phyloP scores from a whole-genome alignment of 176 grass and related monocot genomes.

The Leersia perrieri region DNA sequence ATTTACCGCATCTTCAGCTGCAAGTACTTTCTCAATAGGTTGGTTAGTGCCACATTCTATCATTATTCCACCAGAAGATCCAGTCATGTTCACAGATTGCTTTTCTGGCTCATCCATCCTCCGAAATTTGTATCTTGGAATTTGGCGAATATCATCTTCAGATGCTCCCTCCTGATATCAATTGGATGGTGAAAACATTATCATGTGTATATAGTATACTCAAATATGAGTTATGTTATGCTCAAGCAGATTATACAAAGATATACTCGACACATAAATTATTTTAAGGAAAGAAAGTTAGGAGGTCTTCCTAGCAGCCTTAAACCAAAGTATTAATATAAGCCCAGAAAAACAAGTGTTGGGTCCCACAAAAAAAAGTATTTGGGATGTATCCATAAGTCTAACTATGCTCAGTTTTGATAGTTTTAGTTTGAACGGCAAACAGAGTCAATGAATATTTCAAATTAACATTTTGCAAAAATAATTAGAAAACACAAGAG shows the following conservation, averaged over 20 bases:
- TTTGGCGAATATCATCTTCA: slow-evolving; percentile 64
- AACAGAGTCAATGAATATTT: not conserved
- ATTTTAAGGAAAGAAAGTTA: not conserved
- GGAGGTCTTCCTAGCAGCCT: not conserved
- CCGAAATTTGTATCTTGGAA: slow-evolving; percentile 60
- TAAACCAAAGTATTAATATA: not conserved
- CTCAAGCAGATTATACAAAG: not conserved
- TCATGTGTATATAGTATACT: not conserved
- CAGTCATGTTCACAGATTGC: not conserved
- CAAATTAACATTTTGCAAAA: not conserved
- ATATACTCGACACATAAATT: not conserved
- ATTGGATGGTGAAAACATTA: not conserved
- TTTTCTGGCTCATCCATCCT: slow-evolving; percentile 31
- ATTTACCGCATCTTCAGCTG: slow-evolving; percentile 77
- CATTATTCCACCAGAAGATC: slow-evolving; percentile 56
- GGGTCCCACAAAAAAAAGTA: not conserved
- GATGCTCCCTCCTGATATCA: slow-evolving; percentile 64
- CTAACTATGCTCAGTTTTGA: not conserved
- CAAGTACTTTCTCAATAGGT: slow-evolving; percentile 59
- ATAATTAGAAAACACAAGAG: not conserved
- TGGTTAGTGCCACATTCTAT: slow-evolving; percentile 57
- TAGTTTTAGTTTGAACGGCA: not conserved
- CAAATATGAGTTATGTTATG: not conserved
- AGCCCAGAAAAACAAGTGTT: not conserved
- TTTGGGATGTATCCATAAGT: not conserved